A percentile compares a stretch with the other conserved stretches of the same genome.
phyloP scores from a whole-genome alignment of 2,329 filamentous ascomycete genomes.

The Diaporthe sp. region DNA sequence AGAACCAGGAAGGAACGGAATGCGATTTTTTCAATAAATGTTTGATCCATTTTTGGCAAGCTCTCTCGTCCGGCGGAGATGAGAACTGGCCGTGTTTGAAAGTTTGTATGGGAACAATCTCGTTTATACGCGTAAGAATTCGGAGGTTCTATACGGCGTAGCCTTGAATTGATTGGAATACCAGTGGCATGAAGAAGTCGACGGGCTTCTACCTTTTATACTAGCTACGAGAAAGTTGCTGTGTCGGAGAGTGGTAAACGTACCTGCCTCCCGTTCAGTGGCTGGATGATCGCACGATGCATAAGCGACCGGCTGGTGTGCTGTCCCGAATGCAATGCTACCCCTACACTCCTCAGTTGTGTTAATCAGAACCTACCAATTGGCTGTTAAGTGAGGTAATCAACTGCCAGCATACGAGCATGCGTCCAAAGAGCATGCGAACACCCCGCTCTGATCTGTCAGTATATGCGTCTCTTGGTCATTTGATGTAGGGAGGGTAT shows the following conservation, averaged over 20 bases:
- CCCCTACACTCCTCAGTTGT: background rate
- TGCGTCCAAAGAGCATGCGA: background rate
- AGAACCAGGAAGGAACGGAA: background rate
- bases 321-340: background rate
- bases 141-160: background rate
- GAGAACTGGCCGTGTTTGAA: accelerated
- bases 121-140: too few relatives aligned
- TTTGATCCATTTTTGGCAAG: background rate
- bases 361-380: background rate
- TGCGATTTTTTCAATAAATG: background rate
- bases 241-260: background rate
- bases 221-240: background rate
- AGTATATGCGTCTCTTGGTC: background rate
- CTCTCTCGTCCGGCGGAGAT: background rate
- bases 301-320: background rate
- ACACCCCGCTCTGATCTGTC: slow-evolving; percentile 8
- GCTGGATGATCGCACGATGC: slow-evolving; percentile 1
- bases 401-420: background rate
- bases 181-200: background rate
- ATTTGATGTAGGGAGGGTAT: background rate
- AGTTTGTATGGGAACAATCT: background rate
- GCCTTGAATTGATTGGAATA: background rate
- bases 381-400: background rate
- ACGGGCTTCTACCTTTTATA: background rate
- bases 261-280: background rate